Conservation (phyloP, 1,284 basidiomycete genomes). For the Ustilago crameri region DNA sequence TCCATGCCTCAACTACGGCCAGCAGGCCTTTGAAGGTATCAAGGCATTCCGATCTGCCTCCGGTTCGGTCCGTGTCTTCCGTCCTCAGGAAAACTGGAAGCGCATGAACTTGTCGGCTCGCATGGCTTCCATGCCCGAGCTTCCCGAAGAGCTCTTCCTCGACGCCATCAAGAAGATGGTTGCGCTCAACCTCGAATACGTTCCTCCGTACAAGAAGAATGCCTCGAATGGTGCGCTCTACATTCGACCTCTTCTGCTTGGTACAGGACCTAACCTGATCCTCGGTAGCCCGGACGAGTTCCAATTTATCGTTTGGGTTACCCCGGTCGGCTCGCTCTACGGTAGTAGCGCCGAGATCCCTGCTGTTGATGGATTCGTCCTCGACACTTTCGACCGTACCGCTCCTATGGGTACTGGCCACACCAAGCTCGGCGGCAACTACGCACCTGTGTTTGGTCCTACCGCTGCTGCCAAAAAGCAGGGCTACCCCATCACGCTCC, state of each 20-base stretch:
- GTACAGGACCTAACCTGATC: constrained; percentile 62
- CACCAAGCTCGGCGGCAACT: constrained; percentile 68
- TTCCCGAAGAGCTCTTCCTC: constrained; percentile 59
- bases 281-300: constrained; percentile 66
- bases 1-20: constrained; percentile 68
- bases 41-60: constrained; percentile 63
- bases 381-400: constrained; percentile 68
- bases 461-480: constrained; percentile 64
- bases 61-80: constrained; percentile 65
- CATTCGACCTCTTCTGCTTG: constrained; percentile 63
- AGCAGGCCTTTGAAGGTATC: constrained; percentile 67
- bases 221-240: constrained; percentile 62
- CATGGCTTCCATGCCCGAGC: constrained; percentile 63
- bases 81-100: constrained; percentile 67
- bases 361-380: constrained; percentile 66
- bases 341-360: constrained; percentile 63
- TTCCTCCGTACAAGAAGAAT: constrained; percentile 64
- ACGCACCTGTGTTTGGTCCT: constrained; percentile 65
- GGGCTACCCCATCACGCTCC: constrained; percentile 68
- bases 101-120: constrained; percentile 65
- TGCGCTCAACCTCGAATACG: constrained; percentile 67
- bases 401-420: constrained; percentile 65
- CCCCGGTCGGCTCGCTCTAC: constrained; percentile 68
- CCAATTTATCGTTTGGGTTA: constrained; percentile 68
- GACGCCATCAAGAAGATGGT: constrained; percentile 62